These are phyloP conservation scores for Laburnicola sp. DNA, from an alignment of 2,329 filamentous ascomycete genomes.

Conservation along the genomic window DNA sequence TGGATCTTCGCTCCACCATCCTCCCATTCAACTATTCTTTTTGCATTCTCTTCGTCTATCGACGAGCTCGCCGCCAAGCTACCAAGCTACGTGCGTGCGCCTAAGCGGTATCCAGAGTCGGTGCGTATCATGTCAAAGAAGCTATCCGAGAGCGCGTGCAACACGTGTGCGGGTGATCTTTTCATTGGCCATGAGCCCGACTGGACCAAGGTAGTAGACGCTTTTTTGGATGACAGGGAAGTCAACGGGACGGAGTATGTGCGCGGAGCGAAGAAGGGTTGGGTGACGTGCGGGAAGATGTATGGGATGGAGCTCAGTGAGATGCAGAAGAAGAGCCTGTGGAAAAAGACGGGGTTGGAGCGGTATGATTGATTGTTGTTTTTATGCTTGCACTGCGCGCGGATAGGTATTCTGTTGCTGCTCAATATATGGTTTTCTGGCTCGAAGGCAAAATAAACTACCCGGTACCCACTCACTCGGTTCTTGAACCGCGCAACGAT, in stretches of 20 bases:
- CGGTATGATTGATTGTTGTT: slow-evolving; percentile 3
- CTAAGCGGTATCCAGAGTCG: background rate
- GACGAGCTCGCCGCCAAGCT: slow-evolving; percentile 6
- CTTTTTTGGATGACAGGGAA: slow-evolving; percentile 8
- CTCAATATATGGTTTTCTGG: too few relatives aligned
- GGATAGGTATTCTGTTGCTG: too few relatives aligned
- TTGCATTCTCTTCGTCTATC: slow-evolving; percentile 2
- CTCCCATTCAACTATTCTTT: too few relatives aligned
- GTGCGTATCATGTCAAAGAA: background rate
- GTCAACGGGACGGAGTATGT: slow-evolving; percentile 15
- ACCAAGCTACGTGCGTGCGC: background rate
- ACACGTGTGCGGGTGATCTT: slow-evolving; percentile 10
- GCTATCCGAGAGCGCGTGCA: slow-evolving; percentile 14
- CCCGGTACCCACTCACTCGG: too few relatives aligned
- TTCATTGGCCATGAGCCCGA: slow-evolving; percentile 11
- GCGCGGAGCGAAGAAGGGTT: slow-evolving; percentile 13
- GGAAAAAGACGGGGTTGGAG: slow-evolving; percentile 7
- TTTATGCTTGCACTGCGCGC: too few relatives aligned
- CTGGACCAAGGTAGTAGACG: slow-evolving; percentile 11
- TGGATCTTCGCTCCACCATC: too few relatives aligned
- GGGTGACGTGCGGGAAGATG: slow-evolving; percentile 9
- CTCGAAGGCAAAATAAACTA: too few relatives aligned
- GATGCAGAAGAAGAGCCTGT: slow-evolving; percentile 2
- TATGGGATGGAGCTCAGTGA: background rate
- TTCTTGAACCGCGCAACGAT: too few relatives aligned